Base-by-base conservation (phyloP, 2,329 filamentous ascomycete species). In the Lecanicillium sp. region DNA sequence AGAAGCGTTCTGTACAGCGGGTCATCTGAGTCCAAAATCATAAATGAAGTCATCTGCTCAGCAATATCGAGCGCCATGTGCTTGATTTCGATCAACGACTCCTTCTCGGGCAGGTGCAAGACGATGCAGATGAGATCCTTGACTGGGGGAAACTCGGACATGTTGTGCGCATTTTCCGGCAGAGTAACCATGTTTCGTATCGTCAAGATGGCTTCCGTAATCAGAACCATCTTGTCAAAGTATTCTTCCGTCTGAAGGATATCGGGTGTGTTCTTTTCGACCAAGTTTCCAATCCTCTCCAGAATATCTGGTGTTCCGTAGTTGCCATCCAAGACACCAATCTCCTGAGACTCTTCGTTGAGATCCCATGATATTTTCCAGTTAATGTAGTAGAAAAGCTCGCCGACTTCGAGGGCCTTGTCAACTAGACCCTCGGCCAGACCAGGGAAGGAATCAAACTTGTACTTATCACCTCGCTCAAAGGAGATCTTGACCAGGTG, bases 181-280 rank as follows among this genome's bases (percentile, higher is more conserved):
- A 96, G 73, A 66, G 94, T 87, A n/a, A 90, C 84, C 90, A 98
- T 96, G 64, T 98, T 98, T 44, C 93, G 82, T 36, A 97, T 74
- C 15, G 95, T 90, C 39, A 97, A 72, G 17, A 86, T 83, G 2
- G 93, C 90, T 65, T 97, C 90, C 20, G 86, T 91, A 52, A 95
- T 77, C 54, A 88, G 79, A 11, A 86, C 78, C 51, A 97, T 73
- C 35, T 78, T 73, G 53, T 90, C 83, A 12, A 79, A 75, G 55
- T 86, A 87, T 5, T 83, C 75, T 24, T 81, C 80, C 0, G 88
- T 80, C 53, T 90, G 79, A 21, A 96, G 73, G 57, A 88, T 79
- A 52, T 86, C 83, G 3, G 82, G 72, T 14, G 84, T 70, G 19
- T 82, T 62, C 52, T 75, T 79, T 32, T 75, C 73, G 4, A 71